These are phyloP conservation scores for Nissolia schottii DNA, from an alignment of 306 rosid genomes.

Conservation along the genomic window DNA sequence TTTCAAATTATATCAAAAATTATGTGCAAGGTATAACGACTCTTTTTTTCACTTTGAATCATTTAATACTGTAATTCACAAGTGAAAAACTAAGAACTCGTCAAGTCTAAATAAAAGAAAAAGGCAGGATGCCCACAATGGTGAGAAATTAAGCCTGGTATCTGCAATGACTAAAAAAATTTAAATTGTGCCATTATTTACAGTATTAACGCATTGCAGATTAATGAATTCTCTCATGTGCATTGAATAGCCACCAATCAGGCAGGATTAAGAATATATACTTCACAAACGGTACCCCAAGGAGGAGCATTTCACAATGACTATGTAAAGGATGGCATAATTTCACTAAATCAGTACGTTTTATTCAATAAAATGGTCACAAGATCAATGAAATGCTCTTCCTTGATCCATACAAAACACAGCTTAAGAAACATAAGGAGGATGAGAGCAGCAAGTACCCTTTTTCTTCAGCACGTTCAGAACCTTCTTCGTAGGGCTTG, in stretches of 20 bases:
- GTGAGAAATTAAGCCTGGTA: not conserved
- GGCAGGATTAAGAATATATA: not conserved
- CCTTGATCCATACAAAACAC: not conserved
- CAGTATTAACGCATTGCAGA: not conserved
- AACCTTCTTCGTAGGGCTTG: constrained; percentile 60
- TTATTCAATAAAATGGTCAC: not conserved
- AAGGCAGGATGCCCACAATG: not conserved
- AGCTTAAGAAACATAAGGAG: not conserved
- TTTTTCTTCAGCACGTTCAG: constrained; percentile 56
- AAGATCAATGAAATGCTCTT: not conserved
- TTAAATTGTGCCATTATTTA: not conserved
- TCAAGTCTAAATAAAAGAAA: not conserved
- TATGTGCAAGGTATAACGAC: not conserved
- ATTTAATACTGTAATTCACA: not conserved
- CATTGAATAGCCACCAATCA: not conserved
- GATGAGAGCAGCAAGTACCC: constrained; percentile 37
- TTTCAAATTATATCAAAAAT: not conserved
- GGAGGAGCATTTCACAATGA: not conserved
- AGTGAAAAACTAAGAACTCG: not conserved
- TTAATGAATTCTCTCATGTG: not conserved
- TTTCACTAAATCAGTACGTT: not conserved
- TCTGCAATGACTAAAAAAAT: not conserved
- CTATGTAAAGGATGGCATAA: not conserved
- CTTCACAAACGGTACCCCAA: not conserved
- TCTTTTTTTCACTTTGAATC: not conserved